A percentile compares a stretch with the other conserved stretches of the same genome.
Evolutionary conservation across 108 stramenopile genomes (phyloP).

Genomic region (Fistulifera pelliculosa): DNA sequence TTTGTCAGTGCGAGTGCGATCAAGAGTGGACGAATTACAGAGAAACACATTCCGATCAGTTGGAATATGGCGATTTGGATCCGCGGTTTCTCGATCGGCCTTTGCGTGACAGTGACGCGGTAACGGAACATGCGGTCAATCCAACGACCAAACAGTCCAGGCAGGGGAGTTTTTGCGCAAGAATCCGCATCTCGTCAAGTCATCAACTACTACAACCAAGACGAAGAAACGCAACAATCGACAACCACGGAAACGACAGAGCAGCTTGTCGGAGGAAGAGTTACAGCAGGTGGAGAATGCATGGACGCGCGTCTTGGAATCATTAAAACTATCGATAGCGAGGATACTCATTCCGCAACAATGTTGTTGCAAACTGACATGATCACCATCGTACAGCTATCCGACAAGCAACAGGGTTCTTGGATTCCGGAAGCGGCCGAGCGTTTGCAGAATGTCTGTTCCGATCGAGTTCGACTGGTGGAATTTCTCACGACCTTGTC

Average conservation of each 20-base stretch:
- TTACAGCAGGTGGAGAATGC: slow-evolving; percentile 18
- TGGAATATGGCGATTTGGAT: slow-evolving; percentile 70
- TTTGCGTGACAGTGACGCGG: slow-evolving; percentile 30
- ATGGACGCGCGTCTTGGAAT: slow-evolving; percentile 12
- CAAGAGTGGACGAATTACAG: slow-evolving; percentile 37
- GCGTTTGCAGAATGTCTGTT: slow-evolving; percentile 9
- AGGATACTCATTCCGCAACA: not conserved
- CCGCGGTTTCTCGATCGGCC: slow-evolving; percentile 48
- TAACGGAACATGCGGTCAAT: slow-evolving; percentile 38
- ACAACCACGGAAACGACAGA: slow-evolving; percentile 4
- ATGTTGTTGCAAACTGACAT: not conserved
- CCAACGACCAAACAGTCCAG: slow-evolving; percentile 48
- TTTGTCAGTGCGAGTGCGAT: not conserved
- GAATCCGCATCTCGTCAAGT: slow-evolving; percentile 30
- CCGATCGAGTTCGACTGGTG: not conserved
- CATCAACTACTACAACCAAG: no score
- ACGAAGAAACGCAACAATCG: slow-evolving; percentile 6
- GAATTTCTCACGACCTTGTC: no score
- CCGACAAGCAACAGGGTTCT: slow-evolving; percentile 10
- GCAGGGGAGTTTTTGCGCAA: slow-evolving; percentile 43
- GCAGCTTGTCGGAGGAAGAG: slow-evolving; percentile 18
- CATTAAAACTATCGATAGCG: slow-evolving; percentile 3
- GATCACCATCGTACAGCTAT: not conserved
- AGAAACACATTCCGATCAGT: slow-evolving; percentile 47
- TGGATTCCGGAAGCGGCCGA: slow-evolving; percentile 18